A percentile compares a stretch with the other conserved stretches of the same genome.
phyloP scores from a whole-genome alignment of 176 grass and related monocot species.

The Bonia amplexicaulis region DNA sequence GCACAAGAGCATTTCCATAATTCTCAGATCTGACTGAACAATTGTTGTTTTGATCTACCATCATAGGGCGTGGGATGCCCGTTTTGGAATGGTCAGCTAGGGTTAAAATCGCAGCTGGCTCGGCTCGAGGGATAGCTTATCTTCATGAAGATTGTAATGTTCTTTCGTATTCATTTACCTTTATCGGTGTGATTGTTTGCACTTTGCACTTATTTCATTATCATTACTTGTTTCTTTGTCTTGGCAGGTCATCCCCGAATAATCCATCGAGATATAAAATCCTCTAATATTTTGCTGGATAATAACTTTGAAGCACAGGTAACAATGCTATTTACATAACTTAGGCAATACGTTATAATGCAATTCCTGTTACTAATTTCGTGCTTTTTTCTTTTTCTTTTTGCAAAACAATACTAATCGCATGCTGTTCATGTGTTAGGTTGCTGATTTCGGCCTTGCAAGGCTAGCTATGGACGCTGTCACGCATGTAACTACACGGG shows the following conservation, averaged over 20 bases:
- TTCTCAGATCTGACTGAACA: not conserved
- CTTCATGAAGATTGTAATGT: constrained; percentile 97
- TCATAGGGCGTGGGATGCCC: constrained; percentile 42
- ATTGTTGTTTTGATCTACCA: not conserved
- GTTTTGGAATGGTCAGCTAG: constrained; percentile 88
- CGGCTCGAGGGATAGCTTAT: constrained; percentile 86
- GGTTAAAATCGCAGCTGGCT: constrained; percentile 83
- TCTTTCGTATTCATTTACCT: constrained; percentile 3
- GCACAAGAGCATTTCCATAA: not conserved
- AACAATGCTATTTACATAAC: constrained; percentile 2
- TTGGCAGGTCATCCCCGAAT: constrained; percentile 78
- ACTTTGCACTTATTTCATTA: not conserved
- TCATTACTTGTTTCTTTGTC: constrained; percentile 18
- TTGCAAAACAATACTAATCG: not conserved
- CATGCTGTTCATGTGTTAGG: constrained; percentile 32
- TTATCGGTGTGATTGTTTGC: not conserved
- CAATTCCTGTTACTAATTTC: not conserved
- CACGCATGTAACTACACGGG: constrained; percentile 91
- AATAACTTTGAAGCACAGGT: constrained; percentile 90
- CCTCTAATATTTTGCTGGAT: constrained; percentile 95
- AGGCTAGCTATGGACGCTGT: constrained; percentile 80
- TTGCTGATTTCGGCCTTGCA: constrained; percentile 95
- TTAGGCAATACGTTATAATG: not conserved
- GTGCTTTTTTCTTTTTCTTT: not conserved
- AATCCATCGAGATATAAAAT: constrained; percentile 98